phyloP scores from a whole-genome alignment of 805 yeast species.

The Starmerella floricola region DNA sequence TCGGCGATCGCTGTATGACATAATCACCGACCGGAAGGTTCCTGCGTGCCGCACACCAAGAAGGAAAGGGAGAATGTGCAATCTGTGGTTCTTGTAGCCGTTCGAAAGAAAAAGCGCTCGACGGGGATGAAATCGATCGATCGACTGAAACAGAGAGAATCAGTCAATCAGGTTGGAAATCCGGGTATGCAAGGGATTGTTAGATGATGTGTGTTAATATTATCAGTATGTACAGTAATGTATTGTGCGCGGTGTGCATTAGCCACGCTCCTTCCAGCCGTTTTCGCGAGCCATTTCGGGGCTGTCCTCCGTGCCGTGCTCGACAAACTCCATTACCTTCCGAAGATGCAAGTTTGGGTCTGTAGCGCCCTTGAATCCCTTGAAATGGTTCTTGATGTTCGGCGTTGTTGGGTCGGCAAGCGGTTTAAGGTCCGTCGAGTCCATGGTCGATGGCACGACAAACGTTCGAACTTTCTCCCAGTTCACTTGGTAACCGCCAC shows the following conservation, averaged over 20 bases:
- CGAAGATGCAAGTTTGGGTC: constrained; percentile 64
- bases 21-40: too few species aligned
- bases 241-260: too few species aligned
- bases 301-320: constrained; percentile 40
- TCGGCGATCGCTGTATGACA: background rate
- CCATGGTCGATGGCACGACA: constrained; percentile 54
- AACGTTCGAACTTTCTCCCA: constrained; percentile 84
- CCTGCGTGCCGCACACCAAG: too few species aligned
- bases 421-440: constrained; percentile 43
- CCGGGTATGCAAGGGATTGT: too few species aligned
- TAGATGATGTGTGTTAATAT: too few species aligned
- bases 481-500: constrained; percentile 64
- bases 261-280: constrained; percentile 25
- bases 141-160: too few species aligned
- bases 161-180: too few species aligned
- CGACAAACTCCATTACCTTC: constrained; percentile 63
- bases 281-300: constrained; percentile 24
- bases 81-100: too few species aligned
- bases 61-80: too few species aligned
- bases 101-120: too few species aligned
- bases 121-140: too few species aligned
- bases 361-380: constrained; percentile 59
- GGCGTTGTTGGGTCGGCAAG: constrained; percentile 67
- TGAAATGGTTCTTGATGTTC: constrained; percentile 50
- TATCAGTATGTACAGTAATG: too few species aligned